These are phyloP conservation scores for Penicillium manginii DNA, from an alignment of 495 filamentous ascomycete species.

Conservation along the genomic window DNA sequence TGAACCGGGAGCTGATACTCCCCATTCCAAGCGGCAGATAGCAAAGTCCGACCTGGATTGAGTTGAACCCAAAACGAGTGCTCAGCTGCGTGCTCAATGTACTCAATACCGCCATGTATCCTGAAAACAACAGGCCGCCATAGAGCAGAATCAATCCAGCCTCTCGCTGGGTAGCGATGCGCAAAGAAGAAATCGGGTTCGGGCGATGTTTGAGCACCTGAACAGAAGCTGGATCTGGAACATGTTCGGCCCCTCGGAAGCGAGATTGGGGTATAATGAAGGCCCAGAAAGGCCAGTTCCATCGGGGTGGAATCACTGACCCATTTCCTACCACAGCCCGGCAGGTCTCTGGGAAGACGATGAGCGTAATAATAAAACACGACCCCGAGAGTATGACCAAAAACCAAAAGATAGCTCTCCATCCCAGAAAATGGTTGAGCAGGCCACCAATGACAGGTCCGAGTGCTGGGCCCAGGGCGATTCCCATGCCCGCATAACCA, in stretches of 20 bases:
- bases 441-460: constrained; percentile 69
- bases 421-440: constrained; percentile 65
- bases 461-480: constrained; percentile 52
- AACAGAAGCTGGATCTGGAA: constrained; percentile 15
- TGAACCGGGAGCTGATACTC: constrained; percentile 35
- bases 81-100: constrained; percentile 39
- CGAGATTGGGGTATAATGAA: constrained; percentile 22
- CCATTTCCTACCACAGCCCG: constrained; percentile 54
- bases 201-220: constrained; percentile 24
- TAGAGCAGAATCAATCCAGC: constrained; percentile 41
- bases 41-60: constrained; percentile 48
- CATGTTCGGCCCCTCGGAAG: constrained; percentile 7
- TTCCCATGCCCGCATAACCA: constrained; percentile 33
- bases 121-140: constrained; percentile 28
- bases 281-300: constrained; percentile 40
- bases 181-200: constrained; percentile 31
- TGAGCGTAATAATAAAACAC: constrained; percentile 28
- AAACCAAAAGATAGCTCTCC: constrained; percentile 78
- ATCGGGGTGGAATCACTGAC: constrained; percentile 38
- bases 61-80: constrained; percentile 41
- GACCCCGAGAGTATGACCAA: constrained; percentile 60
- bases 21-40: constrained; percentile 52
- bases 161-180: constrained; percentile 44
- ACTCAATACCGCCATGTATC: constrained; percentile 31
- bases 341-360: constrained; percentile 47